phyloP scores from a whole-genome alignment of 2,329 filamentous ascomycete genomes.

The Calonectria pauciramosa region DNA sequence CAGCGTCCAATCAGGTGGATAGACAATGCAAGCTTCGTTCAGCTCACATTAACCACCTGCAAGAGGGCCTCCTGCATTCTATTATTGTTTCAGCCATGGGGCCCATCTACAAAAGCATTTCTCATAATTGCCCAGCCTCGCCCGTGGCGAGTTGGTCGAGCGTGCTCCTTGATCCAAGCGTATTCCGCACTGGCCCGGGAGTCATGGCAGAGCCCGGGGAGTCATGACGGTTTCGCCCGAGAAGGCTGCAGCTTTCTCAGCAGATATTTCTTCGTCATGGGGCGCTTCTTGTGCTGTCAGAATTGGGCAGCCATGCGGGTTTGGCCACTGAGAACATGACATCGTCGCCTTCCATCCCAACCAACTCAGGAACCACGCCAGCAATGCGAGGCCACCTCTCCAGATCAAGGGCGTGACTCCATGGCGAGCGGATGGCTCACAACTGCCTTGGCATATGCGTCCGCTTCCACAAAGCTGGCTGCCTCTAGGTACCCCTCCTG shows the following conservation, averaged over 20 bases:
- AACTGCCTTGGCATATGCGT: constrained; percentile 14
- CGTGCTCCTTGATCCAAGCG: background rate
- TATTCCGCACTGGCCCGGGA: background rate
- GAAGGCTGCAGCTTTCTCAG: constrained; percentile 13
- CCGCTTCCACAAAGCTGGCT: background rate
- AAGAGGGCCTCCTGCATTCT: constrained; percentile 9
- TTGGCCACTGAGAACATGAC: constrained; percentile 4
- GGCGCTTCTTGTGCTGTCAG: constrained; percentile 13
- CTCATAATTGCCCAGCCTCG: background rate
- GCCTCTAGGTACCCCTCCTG: background rate
- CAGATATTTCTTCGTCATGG: constrained; percentile 16
- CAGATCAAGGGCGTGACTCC: constrained; percentile 24
- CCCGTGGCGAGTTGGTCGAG: background rate
- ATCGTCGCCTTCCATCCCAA: constrained; percentile 27
- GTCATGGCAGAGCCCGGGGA: background rate
- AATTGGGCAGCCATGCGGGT: background rate
- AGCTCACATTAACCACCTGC: constrained; percentile 13
- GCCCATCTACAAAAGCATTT: background rate
- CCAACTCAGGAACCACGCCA: constrained; percentile 31
- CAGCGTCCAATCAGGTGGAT: constrained; percentile 4
- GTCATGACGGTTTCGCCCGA: background rate
- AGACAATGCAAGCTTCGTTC: constrained; percentile 13
- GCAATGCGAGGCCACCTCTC: constrained; percentile 22
- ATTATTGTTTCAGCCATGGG: constrained; percentile 7
- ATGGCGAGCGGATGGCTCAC: constrained; percentile 17